These are phyloP conservation scores for Gelatoporia subvermispora DNA, from an alignment of 768 basidiomycete genomes.

Conservation along the genomic window DNA sequence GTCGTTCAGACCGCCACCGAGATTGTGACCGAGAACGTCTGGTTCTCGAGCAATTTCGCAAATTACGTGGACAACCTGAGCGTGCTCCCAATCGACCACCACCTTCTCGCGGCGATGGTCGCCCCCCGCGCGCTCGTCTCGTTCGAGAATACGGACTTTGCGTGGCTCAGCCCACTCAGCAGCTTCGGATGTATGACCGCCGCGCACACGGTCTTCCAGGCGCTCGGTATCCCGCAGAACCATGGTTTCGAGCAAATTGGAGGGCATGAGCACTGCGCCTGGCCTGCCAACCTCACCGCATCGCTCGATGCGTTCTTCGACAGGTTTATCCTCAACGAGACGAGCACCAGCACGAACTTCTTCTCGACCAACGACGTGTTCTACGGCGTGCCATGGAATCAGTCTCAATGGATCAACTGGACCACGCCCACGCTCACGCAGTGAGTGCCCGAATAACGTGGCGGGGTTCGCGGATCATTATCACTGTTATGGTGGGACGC, in stretches of 20 bases:
- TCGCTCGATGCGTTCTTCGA: conserved; percentile 50
- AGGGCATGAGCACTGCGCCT: conserved; percentile 50
- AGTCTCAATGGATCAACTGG: conserved; percentile 46
- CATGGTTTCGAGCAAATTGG: conserved; percentile 54
- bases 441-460: too few relatives aligned
- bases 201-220: conserved; percentile 45
- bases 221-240: conserved; percentile 39
- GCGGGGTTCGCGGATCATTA: too few relatives aligned
- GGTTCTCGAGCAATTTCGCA: conserved; percentile 51
- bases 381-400: conserved; percentile 35
- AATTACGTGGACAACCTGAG: conserved; percentile 40
- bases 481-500: too few relatives aligned
- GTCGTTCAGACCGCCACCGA: conserved; percentile 50
- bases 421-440: conserved; percentile 35
- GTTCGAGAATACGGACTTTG: conserved; percentile 51
- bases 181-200: conserved; percentile 48
- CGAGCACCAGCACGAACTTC: conserved; percentile 40
- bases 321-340: conserved; percentile 47
- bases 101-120: conserved; percentile 48
- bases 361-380: conserved; percentile 38
- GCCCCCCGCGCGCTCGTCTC: conserved; percentile 50
- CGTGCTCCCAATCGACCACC: conserved; percentile 55
- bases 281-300: conserved; percentile 42
- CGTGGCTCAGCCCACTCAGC: conserved; percentile 50
- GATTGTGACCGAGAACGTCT: conserved; percentile 58